These are phyloP conservation scores for Oryza australiensis DNA, from an alignment of 176 grass and related monocot species.

Conservation along the genomic window DNA sequence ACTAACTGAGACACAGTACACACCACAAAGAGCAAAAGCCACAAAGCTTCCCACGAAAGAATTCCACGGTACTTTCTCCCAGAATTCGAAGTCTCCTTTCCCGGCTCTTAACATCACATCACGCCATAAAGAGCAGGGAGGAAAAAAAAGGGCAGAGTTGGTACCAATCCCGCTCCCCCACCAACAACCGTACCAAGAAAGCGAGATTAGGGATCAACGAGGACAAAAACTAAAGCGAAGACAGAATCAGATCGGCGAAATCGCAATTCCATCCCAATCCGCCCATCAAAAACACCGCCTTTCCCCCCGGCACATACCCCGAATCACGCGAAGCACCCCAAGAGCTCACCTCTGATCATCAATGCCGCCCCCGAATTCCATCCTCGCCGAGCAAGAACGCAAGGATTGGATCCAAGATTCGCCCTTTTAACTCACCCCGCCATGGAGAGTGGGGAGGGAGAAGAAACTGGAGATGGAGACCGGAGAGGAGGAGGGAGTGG, in stretches of 20 bases:
- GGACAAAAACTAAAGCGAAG: constrained; percentile 8
- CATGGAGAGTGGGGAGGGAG: background rate
- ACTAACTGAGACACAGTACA: constrained; percentile 23
- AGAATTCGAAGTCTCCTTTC: constrained; percentile 39
- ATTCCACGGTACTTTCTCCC: constrained; percentile 18
- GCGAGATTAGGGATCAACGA: constrained; percentile 36
- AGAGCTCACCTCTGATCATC: constrained; percentile 52
- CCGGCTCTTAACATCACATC: constrained; percentile 10
- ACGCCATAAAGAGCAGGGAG: constrained; percentile 25
- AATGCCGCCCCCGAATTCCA: constrained; percentile 63
- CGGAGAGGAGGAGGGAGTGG: constrained; percentile 8
- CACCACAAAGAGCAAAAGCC: constrained; percentile 23
- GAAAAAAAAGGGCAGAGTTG: background rate
- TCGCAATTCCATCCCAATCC: background rate
- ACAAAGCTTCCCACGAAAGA: constrained; percentile 35
- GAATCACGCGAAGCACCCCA: background rate
- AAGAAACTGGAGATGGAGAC: background rate
- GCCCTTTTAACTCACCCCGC: background rate
- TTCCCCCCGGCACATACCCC: background rate
- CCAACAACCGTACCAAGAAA: constrained; percentile 18
- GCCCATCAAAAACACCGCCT: background rate
- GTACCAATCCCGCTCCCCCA: background rate
- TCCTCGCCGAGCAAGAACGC: background rate
- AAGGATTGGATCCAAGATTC: constrained; percentile 15
- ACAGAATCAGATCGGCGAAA: constrained; percentile 7